Conservation (phyloP, 2,329 filamentous ascomycete species). For the Fusarium sp. region DNA sequence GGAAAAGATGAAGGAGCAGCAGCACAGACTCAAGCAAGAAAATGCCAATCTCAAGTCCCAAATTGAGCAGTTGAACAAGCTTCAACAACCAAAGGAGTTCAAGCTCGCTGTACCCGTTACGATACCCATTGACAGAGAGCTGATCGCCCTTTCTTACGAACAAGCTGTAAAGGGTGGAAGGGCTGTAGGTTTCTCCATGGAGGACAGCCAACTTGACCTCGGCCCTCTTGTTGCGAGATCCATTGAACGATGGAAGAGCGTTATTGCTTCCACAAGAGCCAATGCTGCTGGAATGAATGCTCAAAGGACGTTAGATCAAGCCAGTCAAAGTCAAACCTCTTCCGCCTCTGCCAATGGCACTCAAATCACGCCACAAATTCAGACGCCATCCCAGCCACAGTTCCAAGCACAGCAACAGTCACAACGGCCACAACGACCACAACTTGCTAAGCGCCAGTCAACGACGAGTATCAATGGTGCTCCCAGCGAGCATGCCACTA, state of each 20-base stretch:
- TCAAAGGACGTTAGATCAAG: slow-evolving; percentile 61
- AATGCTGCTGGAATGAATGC: slow-evolving; percentile 58
- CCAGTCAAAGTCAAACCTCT: slow-evolving; percentile 37
- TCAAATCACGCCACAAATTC: slow-evolving; percentile 31
- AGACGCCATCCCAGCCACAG: slow-evolving; percentile 34
- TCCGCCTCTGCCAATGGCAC: slow-evolving; percentile 38
- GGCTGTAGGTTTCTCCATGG: slow-evolving; percentile 58
- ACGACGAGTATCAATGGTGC: slow-evolving; percentile 51
- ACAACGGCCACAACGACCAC: slow-evolving; percentile 27
- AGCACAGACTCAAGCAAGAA: slow-evolving; percentile 66
- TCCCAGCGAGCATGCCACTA: slow-evolving; percentile 49
- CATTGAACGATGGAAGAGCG: slow-evolving; percentile 71
- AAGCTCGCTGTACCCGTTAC: slow-evolving; percentile 63
- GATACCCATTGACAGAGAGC: slow-evolving; percentile 61
- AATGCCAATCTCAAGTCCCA: slow-evolving; percentile 66
- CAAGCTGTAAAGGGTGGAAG: slow-evolving; percentile 54
- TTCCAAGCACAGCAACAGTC: slow-evolving; percentile 32
- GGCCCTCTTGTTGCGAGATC: slow-evolving; percentile 62
- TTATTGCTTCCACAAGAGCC: slow-evolving; percentile 64
- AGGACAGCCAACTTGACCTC: slow-evolving; percentile 65
- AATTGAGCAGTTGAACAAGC: slow-evolving; percentile 67
- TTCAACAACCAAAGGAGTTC: slow-evolving; percentile 71
- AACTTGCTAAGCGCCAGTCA: slow-evolving; percentile 46
- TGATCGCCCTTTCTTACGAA: slow-evolving; percentile 61
- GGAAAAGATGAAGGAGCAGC: slow-evolving; percentile 61